Percentiles rank a stretch among this genome's conserved stretches.
These are phyloP conservation scores for Colletotrichum musae DNA, from an alignment of 2,329 filamentous ascomycete genomes.

Conservation along the genomic window DNA sequence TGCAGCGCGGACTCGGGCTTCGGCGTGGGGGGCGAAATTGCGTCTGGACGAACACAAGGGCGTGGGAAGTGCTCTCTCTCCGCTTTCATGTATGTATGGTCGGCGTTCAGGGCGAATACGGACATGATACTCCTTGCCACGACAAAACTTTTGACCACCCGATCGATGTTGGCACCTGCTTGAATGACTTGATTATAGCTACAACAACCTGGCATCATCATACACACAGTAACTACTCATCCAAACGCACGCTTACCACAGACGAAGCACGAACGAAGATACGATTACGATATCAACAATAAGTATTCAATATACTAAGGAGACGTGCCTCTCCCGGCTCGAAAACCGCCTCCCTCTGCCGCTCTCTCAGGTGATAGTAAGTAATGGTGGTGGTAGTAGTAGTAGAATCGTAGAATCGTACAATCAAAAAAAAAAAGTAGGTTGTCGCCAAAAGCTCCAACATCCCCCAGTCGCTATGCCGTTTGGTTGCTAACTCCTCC, in stretches of 20 bases:
- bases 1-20: conserved; percentile 28
- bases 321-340: conserved; percentile 21
- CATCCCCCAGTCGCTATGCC: conserved; percentile 41
- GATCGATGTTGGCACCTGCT: background rate
- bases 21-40: conserved; percentile 15
- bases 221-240: too few relatives aligned
- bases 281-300: conserved; percentile 18
- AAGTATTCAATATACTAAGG: conserved; percentile 38
- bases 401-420: conserved; percentile 35
- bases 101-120: conserved; percentile 38
- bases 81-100: conserved; percentile 33
- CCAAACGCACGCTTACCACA: background rate
- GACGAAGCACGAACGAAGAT: background rate
- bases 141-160: background rate
- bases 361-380: background rate
- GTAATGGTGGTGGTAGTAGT: conserved; percentile 15
- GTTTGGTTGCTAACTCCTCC: conserved; percentile 42
- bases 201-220: background rate
- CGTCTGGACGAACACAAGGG: conserved; percentile 35
- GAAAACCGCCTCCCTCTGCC: conserved; percentile 14
- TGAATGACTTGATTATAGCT: conserved; percentile 20
- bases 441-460: conserved; percentile 39
- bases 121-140: conserved; percentile 36
- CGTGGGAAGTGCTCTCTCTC: conserved; percentile 27
- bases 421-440: conserved; percentile 28